Base-by-base conservation (phyloP, 2,329 filamentous ascomycete genomes). In the Ascochyta pisi region DNA sequence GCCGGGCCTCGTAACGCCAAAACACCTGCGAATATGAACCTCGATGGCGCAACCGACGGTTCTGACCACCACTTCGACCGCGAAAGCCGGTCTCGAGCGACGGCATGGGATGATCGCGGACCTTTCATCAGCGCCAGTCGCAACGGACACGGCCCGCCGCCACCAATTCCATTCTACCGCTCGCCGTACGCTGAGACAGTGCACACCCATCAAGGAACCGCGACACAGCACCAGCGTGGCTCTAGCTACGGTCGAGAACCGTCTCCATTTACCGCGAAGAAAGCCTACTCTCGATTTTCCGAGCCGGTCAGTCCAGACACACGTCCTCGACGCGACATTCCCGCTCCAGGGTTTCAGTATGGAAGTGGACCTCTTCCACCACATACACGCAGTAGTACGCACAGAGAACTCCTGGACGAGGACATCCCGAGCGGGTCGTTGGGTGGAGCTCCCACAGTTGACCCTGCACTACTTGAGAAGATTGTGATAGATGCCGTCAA, bases 31-130 rank as follows among this genome's bases (percentile, higher is more conserved):
- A 50, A 57, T 10, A 65, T 73, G 61, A 69, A 70, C 34, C 41
- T 73, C n/a, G 70, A 75, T 41, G 70, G 67, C 10, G 57, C 65
- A 16, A 41, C 59, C 22, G 68, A 75, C 34, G 31, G 57, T 4
- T 58, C 55, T 9, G 52, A 64, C 26, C 44, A 61, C 42, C 26
- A 26, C 5, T 63, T 57, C 35, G 56, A 62, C 10, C 31, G 63
- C 2, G 62, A 68, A n/a, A 61, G 61, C 13, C 54, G 41, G 24
- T 49, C 52, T 39, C 40, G 54, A 16, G 33, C 19, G 3, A 39
- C 34, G 24, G 53, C 54, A 16, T 67, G 61, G 45, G 67, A 69
- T 41, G 68, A 71, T 9, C 58, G 64, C 1, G 38, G 26, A 0
- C 62, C 59, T 1, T 52, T 55, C 22, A 38, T 52, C 13, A 41